Percentiles rank a stretch among this genome's conserved stretches.
These are phyloP conservation scores for Talaromyces rugulosus DNA, from an alignment of 2,329 filamentous ascomycete species.

Conservation along the genomic window DNA sequence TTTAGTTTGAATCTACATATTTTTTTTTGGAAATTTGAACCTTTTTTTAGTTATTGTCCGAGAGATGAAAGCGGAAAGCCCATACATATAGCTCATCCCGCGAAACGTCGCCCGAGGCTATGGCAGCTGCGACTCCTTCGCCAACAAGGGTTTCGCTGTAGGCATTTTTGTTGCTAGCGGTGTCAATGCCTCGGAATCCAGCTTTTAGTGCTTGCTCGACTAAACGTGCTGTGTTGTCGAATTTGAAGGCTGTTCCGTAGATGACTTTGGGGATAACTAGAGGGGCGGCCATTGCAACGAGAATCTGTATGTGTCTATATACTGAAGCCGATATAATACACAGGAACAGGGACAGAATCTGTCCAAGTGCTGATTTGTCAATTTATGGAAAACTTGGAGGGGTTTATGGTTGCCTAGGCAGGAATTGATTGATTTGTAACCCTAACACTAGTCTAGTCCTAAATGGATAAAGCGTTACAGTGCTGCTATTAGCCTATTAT, in stretches of 20 bases:
- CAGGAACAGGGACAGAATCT: no score
- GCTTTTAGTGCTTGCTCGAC: conserved; percentile 1
- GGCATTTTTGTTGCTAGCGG: conserved; percentile 1
- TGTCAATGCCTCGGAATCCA: conserved; percentile 8
- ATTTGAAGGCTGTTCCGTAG: conserved; percentile 9
- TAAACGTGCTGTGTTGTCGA: background rate
- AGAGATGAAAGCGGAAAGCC: background rate
- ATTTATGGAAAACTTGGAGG: no score
- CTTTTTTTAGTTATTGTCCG: no score
- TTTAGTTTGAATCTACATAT: conserved; percentile 7
- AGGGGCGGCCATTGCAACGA: background rate
- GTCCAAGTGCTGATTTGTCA: no score
- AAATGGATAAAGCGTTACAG: no score
- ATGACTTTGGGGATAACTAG: background rate
- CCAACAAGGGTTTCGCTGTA: conserved; percentile 7
- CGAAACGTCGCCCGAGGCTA: background rate
- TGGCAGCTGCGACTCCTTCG: conserved; percentile 1
- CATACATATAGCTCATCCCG: conserved; percentile 2
- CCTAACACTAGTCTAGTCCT: no score
- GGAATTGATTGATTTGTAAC: no score
- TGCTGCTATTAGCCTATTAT: no score
- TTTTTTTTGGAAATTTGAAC: no score
- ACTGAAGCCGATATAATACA: background rate
- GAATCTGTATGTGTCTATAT: background rate
- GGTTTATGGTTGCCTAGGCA: no score